These are phyloP conservation scores for Neoboletus brunneissimus DNA, from an alignment of 768 basidiomycete species.

Conservation along the genomic window DNA sequence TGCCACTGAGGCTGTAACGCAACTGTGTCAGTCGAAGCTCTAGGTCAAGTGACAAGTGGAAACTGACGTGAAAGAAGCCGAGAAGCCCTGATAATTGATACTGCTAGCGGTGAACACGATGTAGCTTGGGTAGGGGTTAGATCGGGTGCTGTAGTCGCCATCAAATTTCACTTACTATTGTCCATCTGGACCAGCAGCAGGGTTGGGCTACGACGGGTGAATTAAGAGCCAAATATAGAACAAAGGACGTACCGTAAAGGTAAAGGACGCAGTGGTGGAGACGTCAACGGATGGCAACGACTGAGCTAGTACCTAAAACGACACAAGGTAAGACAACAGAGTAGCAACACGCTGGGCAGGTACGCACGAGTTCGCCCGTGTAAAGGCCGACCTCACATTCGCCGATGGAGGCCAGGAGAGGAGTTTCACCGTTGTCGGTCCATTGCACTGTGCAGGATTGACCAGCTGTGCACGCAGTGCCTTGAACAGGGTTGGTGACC, in stretches of 20 bases:
- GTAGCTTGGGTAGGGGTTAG: slow-evolving; percentile 44
- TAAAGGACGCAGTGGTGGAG: slow-evolving; percentile 41
- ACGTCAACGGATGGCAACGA: slow-evolving; percentile 56
- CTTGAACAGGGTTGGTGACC: slow-evolving; percentile 42
- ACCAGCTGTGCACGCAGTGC: slow-evolving; percentile 51
- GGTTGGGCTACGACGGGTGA: slow-evolving; percentile 43
- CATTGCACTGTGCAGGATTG: slow-evolving; percentile 54
- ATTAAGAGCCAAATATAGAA: neutral
- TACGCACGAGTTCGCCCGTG: slow-evolving; percentile 50
- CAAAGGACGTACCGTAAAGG: slow-evolving; percentile 51
- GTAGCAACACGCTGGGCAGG: neutral
- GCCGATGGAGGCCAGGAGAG: slow-evolving; percentile 51
- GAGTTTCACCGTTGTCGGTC: slow-evolving; percentile 59
- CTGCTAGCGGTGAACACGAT: slow-evolving; percentile 50
- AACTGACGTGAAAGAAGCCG: slow-evolving; percentile 55
- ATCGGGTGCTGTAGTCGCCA: neutral
- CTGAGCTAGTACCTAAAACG: slow-evolving; percentile 53
- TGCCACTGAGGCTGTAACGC: slow-evolving; percentile 47
- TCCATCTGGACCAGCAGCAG: slow-evolving; percentile 52
- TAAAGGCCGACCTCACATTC: slow-evolving; percentile 55
- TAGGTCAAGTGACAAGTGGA: neutral
- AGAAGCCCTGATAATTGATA: slow-evolving; percentile 41
- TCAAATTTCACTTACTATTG: slow-evolving; percentile 46
- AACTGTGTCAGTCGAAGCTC: slow-evolving; percentile 1
- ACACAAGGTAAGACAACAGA: neutral